A percentile compares a stretch with the other conserved stretches of the same genome.
Evolutionary conservation across 306 rosid species (phyloP).

Genomic region (Acacia melanoxylon): DNA sequence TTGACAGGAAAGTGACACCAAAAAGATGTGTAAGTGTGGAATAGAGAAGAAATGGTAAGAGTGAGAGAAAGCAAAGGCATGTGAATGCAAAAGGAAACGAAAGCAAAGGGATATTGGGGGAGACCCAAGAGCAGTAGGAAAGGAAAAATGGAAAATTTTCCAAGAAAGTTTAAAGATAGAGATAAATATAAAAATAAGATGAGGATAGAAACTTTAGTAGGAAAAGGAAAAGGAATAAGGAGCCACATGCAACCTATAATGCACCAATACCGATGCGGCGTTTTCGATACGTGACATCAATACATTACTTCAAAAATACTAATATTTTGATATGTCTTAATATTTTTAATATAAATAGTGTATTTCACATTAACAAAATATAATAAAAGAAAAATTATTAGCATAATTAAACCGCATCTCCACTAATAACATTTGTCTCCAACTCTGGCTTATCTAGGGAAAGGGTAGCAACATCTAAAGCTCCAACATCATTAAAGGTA

Average conservation of each 20-base stretch:
- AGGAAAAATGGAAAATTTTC: slow-evolving; percentile 41
- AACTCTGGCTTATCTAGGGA: too few species aligned
- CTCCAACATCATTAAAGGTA: too few species aligned
- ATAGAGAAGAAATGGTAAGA: slow-evolving; percentile 8
- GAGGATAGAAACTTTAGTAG: slow-evolving; percentile 42
- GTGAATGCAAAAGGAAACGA: slow-evolving; percentile 32
- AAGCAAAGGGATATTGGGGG: slow-evolving; percentile 25
- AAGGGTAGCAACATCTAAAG: too few species aligned
- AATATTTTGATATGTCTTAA: too few species aligned
- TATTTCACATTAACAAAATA: too few species aligned
- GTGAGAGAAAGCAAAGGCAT: slow-evolving; percentile 12
- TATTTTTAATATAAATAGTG: too few species aligned
- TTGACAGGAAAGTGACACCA: slow-evolving; percentile 50
- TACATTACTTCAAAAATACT: too few species aligned
- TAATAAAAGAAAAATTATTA: too few species aligned
- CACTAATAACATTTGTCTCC: too few species aligned
- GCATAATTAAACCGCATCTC: too few species aligned
- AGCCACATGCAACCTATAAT: not conserved
- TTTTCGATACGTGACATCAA: too few species aligned
- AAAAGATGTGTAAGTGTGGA: slow-evolving; percentile 29
- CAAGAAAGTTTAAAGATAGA: slow-evolving; percentile 37
- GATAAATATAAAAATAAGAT: not conserved
- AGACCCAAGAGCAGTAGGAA: not conserved
- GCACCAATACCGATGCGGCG: too few species aligned
- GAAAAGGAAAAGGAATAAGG: slow-evolving; percentile 41